phyloP scores from a whole-genome alignment of 352 stramenopile genomes.

The Globisporangium nagaii region DNA sequence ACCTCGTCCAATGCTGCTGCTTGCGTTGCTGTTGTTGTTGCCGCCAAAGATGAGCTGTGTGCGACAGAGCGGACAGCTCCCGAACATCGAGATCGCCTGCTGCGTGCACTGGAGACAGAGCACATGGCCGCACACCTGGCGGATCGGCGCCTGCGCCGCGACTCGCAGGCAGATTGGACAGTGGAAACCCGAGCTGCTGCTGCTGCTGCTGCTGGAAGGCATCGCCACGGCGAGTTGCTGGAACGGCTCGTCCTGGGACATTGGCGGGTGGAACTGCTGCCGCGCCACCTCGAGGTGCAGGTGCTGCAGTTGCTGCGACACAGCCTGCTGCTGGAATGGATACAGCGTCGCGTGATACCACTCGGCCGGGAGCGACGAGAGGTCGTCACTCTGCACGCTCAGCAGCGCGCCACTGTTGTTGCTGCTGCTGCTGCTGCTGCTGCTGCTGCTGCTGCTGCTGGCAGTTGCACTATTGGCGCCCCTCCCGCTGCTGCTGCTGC shows the following conservation, averaged over 20 bases:
- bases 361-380: neutral
- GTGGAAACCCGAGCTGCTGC: conserved; percentile 8
- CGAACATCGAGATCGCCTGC: conserved; percentile 31
- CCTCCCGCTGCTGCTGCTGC: neutral
- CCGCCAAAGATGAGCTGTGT: conserved; percentile 37
- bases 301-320: conserved; percentile 1
- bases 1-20: neutral
- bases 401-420: neutral
- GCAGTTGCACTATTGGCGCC: neutral
- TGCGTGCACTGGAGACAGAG: conserved; percentile 48
- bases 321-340: neutral
- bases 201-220: neutral
- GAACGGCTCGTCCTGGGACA: neutral
- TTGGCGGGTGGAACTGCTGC: conserved; percentile 7
- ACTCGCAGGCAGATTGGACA: conserved; percentile 45
- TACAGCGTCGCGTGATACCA: conserved; percentile 2
- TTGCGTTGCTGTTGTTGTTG: neutral
- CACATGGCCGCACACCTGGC: conserved; percentile 47
- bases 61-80: conserved; percentile 42
- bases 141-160: conserved; percentile 29
- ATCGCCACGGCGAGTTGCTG: neutral
- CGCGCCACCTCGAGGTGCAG: conserved; percentile 10
- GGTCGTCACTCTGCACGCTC: conserved; percentile 4
- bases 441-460: neutral
- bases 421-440: neutral